A percentile compares a stretch with the other conserved stretches of the same genome.
Conservation (phyloP, 306 rosid genomes). For the Inga leiocalycina region DNA sequence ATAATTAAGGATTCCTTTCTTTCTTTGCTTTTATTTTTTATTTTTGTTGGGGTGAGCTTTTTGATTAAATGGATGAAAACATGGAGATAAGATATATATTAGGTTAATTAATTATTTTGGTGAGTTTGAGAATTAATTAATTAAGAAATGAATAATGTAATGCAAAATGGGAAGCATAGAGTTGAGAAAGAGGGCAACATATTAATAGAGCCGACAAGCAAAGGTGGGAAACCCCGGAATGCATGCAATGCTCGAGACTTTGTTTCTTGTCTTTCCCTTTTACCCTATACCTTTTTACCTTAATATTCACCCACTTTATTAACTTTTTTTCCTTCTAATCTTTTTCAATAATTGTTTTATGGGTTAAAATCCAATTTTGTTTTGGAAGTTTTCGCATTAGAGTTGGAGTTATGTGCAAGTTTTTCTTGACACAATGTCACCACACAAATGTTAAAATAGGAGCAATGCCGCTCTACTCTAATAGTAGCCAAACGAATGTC, state of each 20-base stretch:
- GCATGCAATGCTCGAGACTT: constrained; percentile 74
- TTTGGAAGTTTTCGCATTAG: no score
- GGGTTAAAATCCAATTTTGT: no score
- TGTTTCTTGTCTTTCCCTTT: constrained; percentile 57
- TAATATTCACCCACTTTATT: neutral
- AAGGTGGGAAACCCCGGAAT: constrained; percentile 70
- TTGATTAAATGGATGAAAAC: constrained; percentile 33
- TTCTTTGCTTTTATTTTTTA: neutral
- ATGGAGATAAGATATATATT: constrained; percentile 28
- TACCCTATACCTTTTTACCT: constrained; percentile 25
- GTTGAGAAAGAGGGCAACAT: constrained; percentile 19
- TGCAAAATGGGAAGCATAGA: constrained; percentile 4
- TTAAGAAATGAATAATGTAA: constrained; percentile 34
- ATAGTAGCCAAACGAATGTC: no score
- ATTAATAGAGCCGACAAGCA: constrained; percentile 62
- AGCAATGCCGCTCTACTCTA: no score
- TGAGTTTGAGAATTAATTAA: neutral
- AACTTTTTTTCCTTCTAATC: neutral
- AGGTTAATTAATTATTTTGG: neutral
- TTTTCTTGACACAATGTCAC: no score
- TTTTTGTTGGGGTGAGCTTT: neutral
- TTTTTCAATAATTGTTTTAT: neutral
- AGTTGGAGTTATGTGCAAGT: no score
- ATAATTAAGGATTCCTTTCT: neutral
- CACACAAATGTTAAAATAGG: no score